A percentile compares a stretch with the other conserved stretches of the same genome.
Conservation (phyloP, 805 yeast species). For the Priceomyces melissophilus region DNA sequence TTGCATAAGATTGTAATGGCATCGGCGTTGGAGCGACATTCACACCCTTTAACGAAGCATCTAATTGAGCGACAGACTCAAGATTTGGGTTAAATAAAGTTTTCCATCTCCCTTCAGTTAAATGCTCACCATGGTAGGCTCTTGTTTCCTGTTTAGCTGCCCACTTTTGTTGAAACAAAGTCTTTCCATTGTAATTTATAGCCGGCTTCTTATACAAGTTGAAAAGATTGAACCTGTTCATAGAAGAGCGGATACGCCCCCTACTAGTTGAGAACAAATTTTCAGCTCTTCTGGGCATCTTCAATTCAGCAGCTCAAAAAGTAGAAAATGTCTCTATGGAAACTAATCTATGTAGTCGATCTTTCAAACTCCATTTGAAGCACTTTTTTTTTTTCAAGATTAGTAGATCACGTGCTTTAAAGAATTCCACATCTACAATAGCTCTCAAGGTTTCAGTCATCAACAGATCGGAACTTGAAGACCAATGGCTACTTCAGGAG, state of each 20-base stretch:
- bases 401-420: background rate
- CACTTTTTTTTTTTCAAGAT: background rate
- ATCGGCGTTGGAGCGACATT: constrained; percentile 67
- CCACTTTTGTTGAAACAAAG: constrained; percentile 93
- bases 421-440: background rate
- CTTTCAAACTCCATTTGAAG: background rate
- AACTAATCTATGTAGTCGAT: background rate
- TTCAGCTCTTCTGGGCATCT: constrained; percentile 62
- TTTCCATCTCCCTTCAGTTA: constrained; percentile 82
- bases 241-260: constrained; percentile 80
- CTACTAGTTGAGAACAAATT: constrained; percentile 56
- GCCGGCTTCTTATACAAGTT: constrained; percentile 75
- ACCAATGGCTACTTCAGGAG: background rate
- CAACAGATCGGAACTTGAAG: background rate
- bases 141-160: constrained; percentile 86
- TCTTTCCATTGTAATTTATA: constrained; percentile 51
- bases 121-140: constrained; percentile 92
- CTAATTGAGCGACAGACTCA: constrained; percentile 85
- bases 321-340: background rate
- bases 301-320: background rate
- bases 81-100: constrained; percentile 64
- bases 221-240: constrained; percentile 89
- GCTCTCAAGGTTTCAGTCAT: background rate
- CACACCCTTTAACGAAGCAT: constrained; percentile 68
- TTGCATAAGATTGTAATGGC: constrained; percentile 83